These are phyloP conservation scores for Posidonia oceanica DNA, from an alignment of 116 monocot genomes.

Conservation along the genomic window DNA sequence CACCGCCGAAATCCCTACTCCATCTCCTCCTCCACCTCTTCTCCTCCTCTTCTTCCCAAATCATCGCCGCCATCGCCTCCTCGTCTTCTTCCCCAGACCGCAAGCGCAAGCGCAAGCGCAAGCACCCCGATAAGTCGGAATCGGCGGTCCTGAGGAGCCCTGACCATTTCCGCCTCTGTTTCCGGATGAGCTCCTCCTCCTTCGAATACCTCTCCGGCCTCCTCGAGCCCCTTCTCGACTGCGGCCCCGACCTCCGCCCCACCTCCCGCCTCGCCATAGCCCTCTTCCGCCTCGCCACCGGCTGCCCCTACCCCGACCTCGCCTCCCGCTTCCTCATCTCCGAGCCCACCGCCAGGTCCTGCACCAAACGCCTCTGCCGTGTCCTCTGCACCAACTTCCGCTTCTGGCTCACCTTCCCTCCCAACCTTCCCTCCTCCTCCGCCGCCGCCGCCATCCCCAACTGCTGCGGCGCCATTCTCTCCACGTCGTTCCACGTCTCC, in stretches of 20 bases:
- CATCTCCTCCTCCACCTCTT: background rate
- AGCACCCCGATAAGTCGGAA: background rate
- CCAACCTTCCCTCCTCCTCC: slow-evolving; percentile 7
- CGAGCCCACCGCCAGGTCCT: slow-evolving; percentile 35
- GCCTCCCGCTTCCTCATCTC: slow-evolving; percentile 43
- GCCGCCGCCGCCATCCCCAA: slow-evolving; percentile 23
- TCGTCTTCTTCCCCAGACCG: background rate
- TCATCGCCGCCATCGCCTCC: too few relatives aligned
- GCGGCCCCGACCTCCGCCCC: slow-evolving; percentile 10
- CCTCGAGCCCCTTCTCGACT: slow-evolving; percentile 49
- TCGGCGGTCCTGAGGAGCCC: slow-evolving; percentile 6
- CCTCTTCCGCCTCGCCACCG: slow-evolving; percentile 43
- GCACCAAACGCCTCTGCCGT: slow-evolving; percentile 41
- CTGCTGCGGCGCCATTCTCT: slow-evolving; percentile 54
- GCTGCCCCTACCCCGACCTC: slow-evolving; percentile 38
- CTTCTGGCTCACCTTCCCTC: slow-evolving; percentile 60
- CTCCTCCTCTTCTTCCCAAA: background rate
- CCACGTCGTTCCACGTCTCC: slow-evolving; percentile 21
- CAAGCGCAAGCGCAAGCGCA: background rate
- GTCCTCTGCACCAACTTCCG: slow-evolving; percentile 74
- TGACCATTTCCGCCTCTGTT: slow-evolving; percentile 24
- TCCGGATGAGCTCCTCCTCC: slow-evolving; percentile 40
- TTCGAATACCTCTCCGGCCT: slow-evolving; percentile 58
- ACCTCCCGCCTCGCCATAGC: slow-evolving; percentile 38
- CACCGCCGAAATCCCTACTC: background rate